These are phyloP conservation scores for Andrographis paniculata DNA, from an alignment of 305 asterid species.

Conservation along the genomic window DNA sequence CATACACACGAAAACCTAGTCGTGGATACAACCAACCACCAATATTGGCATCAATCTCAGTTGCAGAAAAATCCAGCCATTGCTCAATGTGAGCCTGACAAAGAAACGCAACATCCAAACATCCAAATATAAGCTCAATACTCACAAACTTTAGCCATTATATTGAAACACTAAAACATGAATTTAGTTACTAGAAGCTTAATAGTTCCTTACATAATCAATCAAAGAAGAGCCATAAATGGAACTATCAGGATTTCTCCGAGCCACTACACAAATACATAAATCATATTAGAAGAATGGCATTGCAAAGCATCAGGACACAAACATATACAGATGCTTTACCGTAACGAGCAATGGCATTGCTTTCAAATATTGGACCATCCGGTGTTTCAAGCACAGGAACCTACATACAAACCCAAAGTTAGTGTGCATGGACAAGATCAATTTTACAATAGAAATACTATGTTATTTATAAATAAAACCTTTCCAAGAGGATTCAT, in stretches of 20 bases:
- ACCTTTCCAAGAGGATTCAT: conserved; percentile 95
- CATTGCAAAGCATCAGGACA: conserved; percentile 3
- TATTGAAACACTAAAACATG: too few relatives aligned
- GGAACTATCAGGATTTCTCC: conserved; percentile 35
- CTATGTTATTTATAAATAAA: too few relatives aligned
- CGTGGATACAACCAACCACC: conserved; percentile 49
- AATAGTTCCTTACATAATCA: conserved; percentile 55
- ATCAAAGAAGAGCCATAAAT: conserved; percentile 59
- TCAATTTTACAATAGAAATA: background rate
- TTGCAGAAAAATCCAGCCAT: conserved; percentile 75
- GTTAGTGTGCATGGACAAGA: background rate
- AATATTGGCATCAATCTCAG: conserved; percentile 46
- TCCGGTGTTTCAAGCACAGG: conserved; percentile 95
- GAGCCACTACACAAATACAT: conserved; percentile 37
- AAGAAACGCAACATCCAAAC: background rate
- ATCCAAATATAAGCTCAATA: background rate
- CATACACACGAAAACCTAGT: conserved; percentile 30
- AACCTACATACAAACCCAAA: conserved; percentile 28
- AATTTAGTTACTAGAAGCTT: background rate
- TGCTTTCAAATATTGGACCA: conserved; percentile 79
- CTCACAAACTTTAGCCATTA: background rate
- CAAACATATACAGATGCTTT: background rate
- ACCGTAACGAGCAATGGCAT: conserved; percentile 94
- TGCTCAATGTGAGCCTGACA: conserved; percentile 75
- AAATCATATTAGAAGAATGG: too few relatives aligned